Conservation (phyloP, 164 flowering plant genomes). For the Paratinospora sagittata region DNA sequence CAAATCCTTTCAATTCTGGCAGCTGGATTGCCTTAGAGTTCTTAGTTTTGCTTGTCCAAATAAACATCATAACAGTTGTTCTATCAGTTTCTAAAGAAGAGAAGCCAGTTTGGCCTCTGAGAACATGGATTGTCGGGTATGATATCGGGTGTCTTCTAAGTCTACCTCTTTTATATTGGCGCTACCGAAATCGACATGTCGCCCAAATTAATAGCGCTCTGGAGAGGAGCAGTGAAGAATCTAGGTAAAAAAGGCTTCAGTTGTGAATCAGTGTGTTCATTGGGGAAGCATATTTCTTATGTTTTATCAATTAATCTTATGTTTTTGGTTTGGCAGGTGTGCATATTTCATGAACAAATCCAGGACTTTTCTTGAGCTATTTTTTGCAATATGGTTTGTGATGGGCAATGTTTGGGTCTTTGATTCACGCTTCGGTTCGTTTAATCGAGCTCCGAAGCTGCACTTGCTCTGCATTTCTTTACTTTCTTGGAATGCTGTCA, state of each 20-base stretch:
- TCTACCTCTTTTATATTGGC: conserved; percentile 58
- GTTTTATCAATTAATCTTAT: no score
- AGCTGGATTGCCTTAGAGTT: conserved; percentile 75
- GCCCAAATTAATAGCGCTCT: conserved; percentile 38
- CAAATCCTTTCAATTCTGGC: conserved; percentile 77
- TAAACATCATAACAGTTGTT: conserved; percentile 38
- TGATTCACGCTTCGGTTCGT: conserved; percentile 67
- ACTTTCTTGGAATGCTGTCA: conserved; percentile 87
- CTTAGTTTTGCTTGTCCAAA: conserved; percentile 55
- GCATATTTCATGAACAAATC: conserved; percentile 58
- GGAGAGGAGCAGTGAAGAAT: conserved; percentile 50
- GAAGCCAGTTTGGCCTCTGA: conserved; percentile 87
- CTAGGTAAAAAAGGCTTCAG: conserved; percentile 41
- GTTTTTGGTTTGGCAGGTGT: conserved; percentile 31
- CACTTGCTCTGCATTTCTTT: conserved; percentile 70
- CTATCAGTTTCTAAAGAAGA: conserved; percentile 52
- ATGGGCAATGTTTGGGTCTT: conserved; percentile 99
- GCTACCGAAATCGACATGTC: conserved; percentile 40
- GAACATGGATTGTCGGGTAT: conserved; percentile 80
- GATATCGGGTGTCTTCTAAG: conserved; percentile 62
- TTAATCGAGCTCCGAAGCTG: conserved; percentile 62
- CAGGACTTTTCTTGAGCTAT: conserved; percentile 70
- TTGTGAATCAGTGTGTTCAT: no score
- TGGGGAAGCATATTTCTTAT: no score
- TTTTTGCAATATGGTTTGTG: conserved; percentile 98